Base-by-base conservation (phyloP, 768 basidiomycete species). In the Scleroderma bovista region DNA sequence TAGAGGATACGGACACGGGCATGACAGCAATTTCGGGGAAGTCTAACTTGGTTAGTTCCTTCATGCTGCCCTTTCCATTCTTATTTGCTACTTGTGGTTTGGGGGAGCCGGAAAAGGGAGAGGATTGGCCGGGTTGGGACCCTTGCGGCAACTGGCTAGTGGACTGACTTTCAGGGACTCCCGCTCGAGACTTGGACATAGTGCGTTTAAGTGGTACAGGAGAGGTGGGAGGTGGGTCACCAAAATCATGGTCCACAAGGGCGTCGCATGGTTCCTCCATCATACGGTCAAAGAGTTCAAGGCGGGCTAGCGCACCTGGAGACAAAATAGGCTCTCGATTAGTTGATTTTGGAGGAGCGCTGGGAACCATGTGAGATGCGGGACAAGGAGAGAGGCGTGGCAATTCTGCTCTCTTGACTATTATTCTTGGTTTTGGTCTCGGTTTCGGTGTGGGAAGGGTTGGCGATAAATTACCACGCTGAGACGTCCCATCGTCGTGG, bases 241-340 rank as follows among this genome's bases (percentile, higher is more conserved):
- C 48, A 15, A 44, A 37, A 34, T 36, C 22, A 11, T 34, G 34
- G 16, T 20, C 24, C 17, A 10, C 17, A n/a, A 32, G 33, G 3
- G 40, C 13, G 12, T 19, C 36, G 10, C 48, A 24, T 33, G 12
- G 6, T 16, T 55, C 52, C 11, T 1, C 44, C 53, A 60, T 56
- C 61, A 63, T 57, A n/a, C 32, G 53, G 44, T 67, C 65, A 38
- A 67, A 67, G 11, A 67, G 34, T 4, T 67, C 49, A 1, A 67
- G 61, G 40, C 65, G 63, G 15, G 59, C 59, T 24, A 15, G 46
- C 6, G 67, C 50, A 24, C 62, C 53, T 4, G 65, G 65, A 31
- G 65, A 69, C 17, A 69, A 57, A 13, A 45, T 39, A 11, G 59
- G 57, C 15, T 31, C 57, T 15, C 10, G 43, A 15, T 39, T 11